Percentiles rank a stretch among this genome's conserved stretches.
Evolutionary conservation across 495 filamentous ascomycete species (phyloP).

Genomic region (Hypoxylon lienhwacheense): DNA sequence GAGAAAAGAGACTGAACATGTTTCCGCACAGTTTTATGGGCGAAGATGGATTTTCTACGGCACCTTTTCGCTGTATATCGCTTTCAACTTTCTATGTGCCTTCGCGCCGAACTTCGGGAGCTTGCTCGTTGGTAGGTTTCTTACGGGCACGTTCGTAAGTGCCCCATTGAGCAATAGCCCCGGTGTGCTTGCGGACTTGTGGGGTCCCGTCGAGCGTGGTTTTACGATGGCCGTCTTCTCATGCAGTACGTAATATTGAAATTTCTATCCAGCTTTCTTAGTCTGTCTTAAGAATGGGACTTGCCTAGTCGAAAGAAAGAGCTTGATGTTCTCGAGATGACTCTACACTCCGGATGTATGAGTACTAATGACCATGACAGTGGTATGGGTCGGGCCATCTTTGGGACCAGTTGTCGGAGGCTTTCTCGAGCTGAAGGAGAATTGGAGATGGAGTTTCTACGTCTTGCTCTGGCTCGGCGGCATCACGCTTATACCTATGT

Average conservation of each 20-base stretch:
- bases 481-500: conserved; percentile 44
- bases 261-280: neutral
- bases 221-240: conserved; percentile 50
- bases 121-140: conserved; percentile 54
- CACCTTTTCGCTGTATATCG: conserved; percentile 48
- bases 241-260: conserved; percentile 22
- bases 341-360: neutral
- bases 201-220: conserved; percentile 54
- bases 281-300: neutral
- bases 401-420: conserved; percentile 56
- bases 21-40: conserved; percentile 47
- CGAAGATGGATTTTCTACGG: conserved; percentile 52
- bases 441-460: conserved; percentile 56
- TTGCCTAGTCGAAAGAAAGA: neutral
- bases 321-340: neutral
- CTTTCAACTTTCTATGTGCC: conserved; percentile 57
- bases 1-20: neutral
- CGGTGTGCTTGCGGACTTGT: conserved; percentile 58
- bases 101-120: conserved; percentile 54
- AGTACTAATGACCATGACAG: neutral
- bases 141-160: conserved; percentile 55
- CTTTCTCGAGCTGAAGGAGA: conserved; percentile 49
- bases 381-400: conserved; percentile 59
- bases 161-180: conserved; percentile 53
- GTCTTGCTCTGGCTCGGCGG: conserved; percentile 51